Percentiles rank a stretch among this genome's conserved stretches.
phyloP scores from a whole-genome alignment of 176 grass and related monocot genomes.

The Musa schizocarpa region DNA sequence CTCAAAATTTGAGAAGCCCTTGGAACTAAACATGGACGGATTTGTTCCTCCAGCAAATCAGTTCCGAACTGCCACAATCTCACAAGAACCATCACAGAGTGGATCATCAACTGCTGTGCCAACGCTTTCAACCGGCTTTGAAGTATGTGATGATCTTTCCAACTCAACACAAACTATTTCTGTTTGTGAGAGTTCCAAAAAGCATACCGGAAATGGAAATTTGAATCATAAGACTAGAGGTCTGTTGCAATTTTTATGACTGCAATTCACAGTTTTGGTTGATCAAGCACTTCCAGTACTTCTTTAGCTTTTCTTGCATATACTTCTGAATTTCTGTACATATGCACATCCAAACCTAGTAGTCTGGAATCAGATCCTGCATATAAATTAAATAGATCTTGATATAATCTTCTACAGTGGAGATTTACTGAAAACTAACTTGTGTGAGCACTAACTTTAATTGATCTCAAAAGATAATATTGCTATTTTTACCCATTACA shows the following conservation, averaged over 20 bases:
- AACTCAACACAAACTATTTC: constrained; percentile 33
- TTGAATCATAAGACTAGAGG: constrained; percentile 40
- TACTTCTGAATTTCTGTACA: no score
- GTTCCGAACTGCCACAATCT: constrained; percentile 24
- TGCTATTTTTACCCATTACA: no score
- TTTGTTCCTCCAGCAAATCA: constrained; percentile 22
- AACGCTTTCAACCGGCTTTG: constrained; percentile 44
- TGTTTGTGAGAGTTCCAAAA: constrained; percentile 45
- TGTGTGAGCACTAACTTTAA: no score
- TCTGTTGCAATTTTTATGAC: constrained; percentile 2
- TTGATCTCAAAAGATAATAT: no score
- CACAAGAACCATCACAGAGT: constrained; percentile 58
- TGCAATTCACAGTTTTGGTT: no score
- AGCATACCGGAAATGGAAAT: constrained; percentile 33
- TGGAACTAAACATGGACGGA: constrained; percentile 4
- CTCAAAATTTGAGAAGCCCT: constrained; percentile 8
- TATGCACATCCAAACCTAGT: no score
- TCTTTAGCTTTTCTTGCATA: no score
- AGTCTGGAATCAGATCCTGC: no score
- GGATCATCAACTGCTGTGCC: constrained; percentile 46
- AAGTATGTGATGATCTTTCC: constrained; percentile 39
- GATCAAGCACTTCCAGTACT: no score
- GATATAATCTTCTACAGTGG: no score
- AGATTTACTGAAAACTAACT: no score
- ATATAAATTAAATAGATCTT: no score